These are phyloP conservation scores for Ustilago xerochloae DNA, from an alignment of 1,284 basidiomycete species.

Conservation along the genomic window DNA sequence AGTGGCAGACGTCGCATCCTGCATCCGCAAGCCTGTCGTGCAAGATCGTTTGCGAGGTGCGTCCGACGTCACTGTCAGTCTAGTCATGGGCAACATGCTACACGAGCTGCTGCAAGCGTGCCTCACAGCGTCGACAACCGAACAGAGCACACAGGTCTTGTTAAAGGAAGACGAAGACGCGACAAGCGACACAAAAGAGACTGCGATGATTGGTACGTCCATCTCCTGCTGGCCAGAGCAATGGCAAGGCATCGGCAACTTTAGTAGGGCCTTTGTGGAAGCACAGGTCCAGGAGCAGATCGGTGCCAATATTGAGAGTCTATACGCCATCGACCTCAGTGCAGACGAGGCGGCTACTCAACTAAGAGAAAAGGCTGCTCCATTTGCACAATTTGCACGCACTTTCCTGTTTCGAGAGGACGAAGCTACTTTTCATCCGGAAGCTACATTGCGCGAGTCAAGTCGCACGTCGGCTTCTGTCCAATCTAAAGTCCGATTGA, in stretches of 20 bases:
- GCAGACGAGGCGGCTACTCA: conserved; percentile 31
- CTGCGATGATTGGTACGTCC: background rate
- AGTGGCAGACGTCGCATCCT: conserved; percentile 58
- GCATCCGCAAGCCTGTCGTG: conserved; percentile 60
- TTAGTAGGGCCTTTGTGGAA: conserved; percentile 52
- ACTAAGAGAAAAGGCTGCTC: conserved; percentile 44
- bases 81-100: conserved; percentile 64
- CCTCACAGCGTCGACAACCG: conserved; percentile 29
- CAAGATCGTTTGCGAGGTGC: conserved; percentile 54
- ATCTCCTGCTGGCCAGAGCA: conserved; percentile 41
- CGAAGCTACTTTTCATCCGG: conserved; percentile 28
- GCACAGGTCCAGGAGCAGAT: conserved; percentile 53
- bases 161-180: background rate
- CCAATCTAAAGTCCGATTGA: conserved; percentile 31
- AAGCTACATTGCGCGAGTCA: conserved; percentile 37
- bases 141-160: background rate
- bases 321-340: conserved; percentile 50
- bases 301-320: conserved; percentile 39
- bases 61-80: conserved; percentile 43
- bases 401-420: conserved; percentile 45
- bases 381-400: conserved; percentile 58
- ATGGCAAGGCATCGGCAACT: conserved; percentile 60
- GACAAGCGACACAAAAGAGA: background rate
- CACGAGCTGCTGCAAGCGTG: conserved; percentile 65
- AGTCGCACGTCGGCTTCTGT: background rate